These are phyloP conservation scores for Saccharomycopsis babjevae DNA, from an alignment of 805 yeast species.

Conservation along the genomic window DNA sequence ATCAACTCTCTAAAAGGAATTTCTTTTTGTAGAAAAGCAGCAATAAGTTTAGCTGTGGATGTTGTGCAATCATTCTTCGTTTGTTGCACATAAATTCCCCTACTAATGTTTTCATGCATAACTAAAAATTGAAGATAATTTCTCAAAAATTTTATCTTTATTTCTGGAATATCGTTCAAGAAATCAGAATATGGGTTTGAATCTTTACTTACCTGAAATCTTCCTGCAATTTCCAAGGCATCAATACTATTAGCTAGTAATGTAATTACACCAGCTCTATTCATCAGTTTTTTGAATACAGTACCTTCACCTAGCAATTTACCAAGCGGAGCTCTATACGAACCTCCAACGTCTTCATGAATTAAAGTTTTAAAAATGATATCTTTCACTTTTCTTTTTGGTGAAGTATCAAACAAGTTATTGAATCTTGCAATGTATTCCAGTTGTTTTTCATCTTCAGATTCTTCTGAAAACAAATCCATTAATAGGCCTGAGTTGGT, in stretches of 20 bases:
- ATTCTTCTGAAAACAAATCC: background rate
- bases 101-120: background rate
- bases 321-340: background rate
- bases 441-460: background rate
- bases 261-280: background rate
- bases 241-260: constrained; percentile 7
- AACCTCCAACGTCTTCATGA: background rate
- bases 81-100: background rate
- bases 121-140: constrained; percentile 6
- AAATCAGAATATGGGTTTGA: constrained; percentile 8
- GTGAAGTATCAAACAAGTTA: background rate
- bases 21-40: background rate
- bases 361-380: background rate
- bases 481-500: background rate
- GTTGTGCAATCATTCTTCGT: background rate
- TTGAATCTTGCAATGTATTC: background rate
- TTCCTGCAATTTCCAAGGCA: constrained; percentile 11
- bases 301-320: background rate
- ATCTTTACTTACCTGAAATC: constrained; percentile 7
- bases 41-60: background rate
- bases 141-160: constrained; percentile 9
- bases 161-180: constrained; percentile 13
- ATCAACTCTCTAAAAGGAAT: constrained; percentile 2
- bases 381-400: background rate
- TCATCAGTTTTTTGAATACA: background rate